Base-by-base conservation (phyloP, 129 eudicot genomes). In the Lonicera japonica region DNA sequence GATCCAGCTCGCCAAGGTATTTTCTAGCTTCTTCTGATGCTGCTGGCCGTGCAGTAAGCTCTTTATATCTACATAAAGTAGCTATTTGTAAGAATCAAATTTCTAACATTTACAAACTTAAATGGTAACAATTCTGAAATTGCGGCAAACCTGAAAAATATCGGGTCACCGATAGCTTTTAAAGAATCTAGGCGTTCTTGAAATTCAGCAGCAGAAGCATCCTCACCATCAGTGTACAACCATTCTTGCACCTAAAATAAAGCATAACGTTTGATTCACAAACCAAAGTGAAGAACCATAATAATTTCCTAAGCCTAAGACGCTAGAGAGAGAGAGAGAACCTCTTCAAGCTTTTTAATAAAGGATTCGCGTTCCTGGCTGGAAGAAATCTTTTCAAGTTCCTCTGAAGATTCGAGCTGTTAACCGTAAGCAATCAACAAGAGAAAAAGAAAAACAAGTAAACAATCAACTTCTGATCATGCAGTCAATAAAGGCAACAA, bases 171-270 rank as follows among this genome's bases (percentile, higher is more conserved):
- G 65, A 92, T 79, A 67, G 91, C 84, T 74, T 92, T 92, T 61
- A 92, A 25, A 48, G 24, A 75, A 75, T 92, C 76, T 38, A 92
- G 79, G 11, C 70, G 89, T 72, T 88, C 83, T 85, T 92, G 75
- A 76, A 92, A 92, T 63, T 88, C 91, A 61, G 75, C 15, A 46
- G 95, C 99, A 69, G 89, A 82, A 73, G 99, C 99, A 82, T 92
- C 99, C 85, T 92, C 99, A 50, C 99, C 99, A 59, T 92, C 99
- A 48, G 82, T 88, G 72, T 92, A 92, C 80, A 92, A 70, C 99
- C 99, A 92, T 25, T 92, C 96, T 83, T 92, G 91, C 58, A 82
- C 99, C 99, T 92, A 70, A 58, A 70, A 54, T 12, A 71, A 58
- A 52, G 56, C 40, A 41, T 23, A 25, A 61, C 23, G 41, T 56